Conservation (phyloP, 179 eudicot genomes). For the Actinidia chinensis region DNA sequence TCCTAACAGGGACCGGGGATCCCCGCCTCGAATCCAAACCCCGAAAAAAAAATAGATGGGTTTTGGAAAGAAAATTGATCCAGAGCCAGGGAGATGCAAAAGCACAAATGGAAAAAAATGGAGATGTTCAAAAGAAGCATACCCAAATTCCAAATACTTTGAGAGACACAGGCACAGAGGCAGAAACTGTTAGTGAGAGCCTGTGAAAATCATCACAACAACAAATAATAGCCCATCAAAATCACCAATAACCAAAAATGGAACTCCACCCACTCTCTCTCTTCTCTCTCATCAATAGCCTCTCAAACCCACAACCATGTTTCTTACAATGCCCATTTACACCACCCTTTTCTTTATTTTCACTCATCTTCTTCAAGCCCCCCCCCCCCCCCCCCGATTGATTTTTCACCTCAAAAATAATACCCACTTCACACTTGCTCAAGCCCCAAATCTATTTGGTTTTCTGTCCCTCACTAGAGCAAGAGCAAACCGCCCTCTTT, state of each 20-base stretch:
- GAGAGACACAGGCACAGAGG: constrained; percentile 99
- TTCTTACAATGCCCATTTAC: constrained; percentile 21
- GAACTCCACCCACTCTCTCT: constrained; percentile 22
- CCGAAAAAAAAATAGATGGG: constrained; percentile 41
- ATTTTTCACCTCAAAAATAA: constrained; percentile 33
- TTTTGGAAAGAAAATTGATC: constrained; percentile 83
- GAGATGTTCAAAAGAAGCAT: constrained; percentile 98
- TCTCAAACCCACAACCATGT: constrained; percentile 15
- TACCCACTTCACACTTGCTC: too few species aligned
- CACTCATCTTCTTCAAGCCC: constrained; percentile 44
- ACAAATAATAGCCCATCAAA: constrained; percentile 7
- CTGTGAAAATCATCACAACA: constrained; percentile 66
- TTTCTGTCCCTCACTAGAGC: too few species aligned
- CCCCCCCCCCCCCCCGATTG: constrained; percentile 30
- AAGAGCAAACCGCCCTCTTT: too few species aligned
- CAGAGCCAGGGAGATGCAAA: constrained; percentile 96
- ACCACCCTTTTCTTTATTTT: constrained; percentile 30
- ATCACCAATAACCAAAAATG: constrained; percentile 23
- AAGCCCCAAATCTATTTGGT: too few species aligned
- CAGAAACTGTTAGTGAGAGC: constrained; percentile 99
- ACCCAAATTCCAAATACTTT: constrained; percentile 93
- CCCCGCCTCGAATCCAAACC: too few species aligned
- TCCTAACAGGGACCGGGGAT: too few species aligned
- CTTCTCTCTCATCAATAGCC: constrained; percentile 27
- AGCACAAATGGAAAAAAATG: constrained; percentile 98